Evolutionary conservation across 2,329 filamentous ascomycete species (phyloP), one percentile per base, ranked within the genome.

Genomic region (Apiospora kogelbergensis): DNA sequence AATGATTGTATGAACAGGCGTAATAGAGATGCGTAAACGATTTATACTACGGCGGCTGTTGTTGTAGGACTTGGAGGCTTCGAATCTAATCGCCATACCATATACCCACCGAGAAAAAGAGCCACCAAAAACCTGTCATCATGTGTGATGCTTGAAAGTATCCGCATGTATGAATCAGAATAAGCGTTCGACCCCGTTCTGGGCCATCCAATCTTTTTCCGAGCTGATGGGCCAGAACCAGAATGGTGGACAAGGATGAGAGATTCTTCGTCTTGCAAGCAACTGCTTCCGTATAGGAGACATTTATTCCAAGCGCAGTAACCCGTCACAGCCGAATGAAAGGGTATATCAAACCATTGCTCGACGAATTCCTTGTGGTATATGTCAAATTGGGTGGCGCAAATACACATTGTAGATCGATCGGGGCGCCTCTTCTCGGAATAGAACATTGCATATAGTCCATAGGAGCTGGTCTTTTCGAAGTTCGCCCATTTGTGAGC

Each of bases 371-470:
- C 4, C 26, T 65, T 65, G 63, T 44, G 37, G 17, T 65, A 65
- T 11, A 65, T 65, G 11, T 65, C 41, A 10, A 65, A 65, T 11
- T 65, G 63, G 26, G 63, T 65, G n/a, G 41, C 41, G 63, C n/a
- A 65, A n/a, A 65, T n/a, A 11, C 53, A n/a, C 20, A 17, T 33
- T 24, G 40, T 33, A 24, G 40, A 33, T 20, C n/a, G 63, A 3
- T 41, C 63, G 10, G 63, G 30, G 11, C 15, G 20, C 24, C 15
- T 30, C 11, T 41, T 37, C n/a, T 15, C 7, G n/a, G 24, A 26
- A 65, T 65, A 26, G 13, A 37, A 44, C 41, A 65, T 17, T 15
- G 63, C n/a, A 26, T 65, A 65, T 13, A 44, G 41, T n/a, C 63
- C 63, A 65, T 42, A 65, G 0, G 63, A 41, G 40, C 26, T 44